These are phyloP conservation scores for Cryphonectria parasitica DNA, from an alignment of 2,329 filamentous ascomycete species.

Conservation along the genomic window DNA sequence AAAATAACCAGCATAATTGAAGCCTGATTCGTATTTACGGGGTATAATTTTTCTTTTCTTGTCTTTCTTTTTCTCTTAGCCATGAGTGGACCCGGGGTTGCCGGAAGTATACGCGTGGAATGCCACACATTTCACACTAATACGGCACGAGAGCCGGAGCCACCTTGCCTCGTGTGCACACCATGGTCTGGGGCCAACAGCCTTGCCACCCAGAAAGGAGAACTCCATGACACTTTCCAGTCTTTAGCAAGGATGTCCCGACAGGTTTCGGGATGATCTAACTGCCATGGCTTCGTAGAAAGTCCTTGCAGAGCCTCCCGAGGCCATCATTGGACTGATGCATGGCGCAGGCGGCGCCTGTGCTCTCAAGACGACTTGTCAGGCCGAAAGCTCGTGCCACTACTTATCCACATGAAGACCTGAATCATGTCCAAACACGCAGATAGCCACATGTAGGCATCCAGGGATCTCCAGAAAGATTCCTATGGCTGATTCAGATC, in stretches of 20 bases:
- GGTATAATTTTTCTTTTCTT: neutral
- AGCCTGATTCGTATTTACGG: neutral
- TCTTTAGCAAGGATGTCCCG: neutral
- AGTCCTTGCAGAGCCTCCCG: constrained; percentile 15
- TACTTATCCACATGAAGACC: neutral
- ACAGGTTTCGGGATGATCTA: constrained; percentile 11
- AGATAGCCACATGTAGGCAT: neutral
- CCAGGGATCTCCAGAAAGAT: neutral
- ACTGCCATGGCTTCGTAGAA: neutral
- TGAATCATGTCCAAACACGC: neutral
- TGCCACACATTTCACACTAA: neutral
- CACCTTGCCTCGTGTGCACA: neutral
- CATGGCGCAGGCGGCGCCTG: constrained; percentile 4
- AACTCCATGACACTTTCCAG: neutral
- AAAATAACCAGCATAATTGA: neutral
- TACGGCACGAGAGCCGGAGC: neutral
- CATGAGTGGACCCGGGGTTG: neutral
- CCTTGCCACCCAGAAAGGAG: neutral
- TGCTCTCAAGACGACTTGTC: neutral
- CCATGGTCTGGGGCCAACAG: neutral
- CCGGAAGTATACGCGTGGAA: neutral
- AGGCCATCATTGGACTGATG: neutral
- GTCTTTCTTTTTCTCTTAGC: neutral
- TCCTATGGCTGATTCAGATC: neutral
- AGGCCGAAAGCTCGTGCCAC: neutral